Conservation (phyloP, 139 green algal genomes). For the Tetratostichococcus sp. region DNA sequence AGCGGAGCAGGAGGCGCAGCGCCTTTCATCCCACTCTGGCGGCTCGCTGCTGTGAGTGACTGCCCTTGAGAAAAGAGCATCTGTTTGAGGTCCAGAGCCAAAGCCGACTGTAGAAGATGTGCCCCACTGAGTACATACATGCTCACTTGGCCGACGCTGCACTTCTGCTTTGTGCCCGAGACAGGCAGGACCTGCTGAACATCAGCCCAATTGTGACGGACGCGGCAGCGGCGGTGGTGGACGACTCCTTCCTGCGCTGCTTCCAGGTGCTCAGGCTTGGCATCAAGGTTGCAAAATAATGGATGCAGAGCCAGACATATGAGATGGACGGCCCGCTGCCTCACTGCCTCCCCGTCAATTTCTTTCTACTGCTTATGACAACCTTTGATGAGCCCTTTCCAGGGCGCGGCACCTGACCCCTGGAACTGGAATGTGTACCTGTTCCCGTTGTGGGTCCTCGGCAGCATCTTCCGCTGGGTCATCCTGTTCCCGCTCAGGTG, state of each 20-base stretch:
- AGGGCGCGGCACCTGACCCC: conserved; percentile 51
- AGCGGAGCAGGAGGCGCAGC: background rate
- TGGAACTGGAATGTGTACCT: conserved; percentile 99
- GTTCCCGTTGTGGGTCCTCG: conserved; percentile 78
- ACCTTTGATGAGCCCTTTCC: too few relatives aligned
- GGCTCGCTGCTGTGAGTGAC: background rate
- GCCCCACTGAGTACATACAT: too few relatives aligned
- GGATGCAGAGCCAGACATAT: too few relatives aligned
- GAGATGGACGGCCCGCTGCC: too few relatives aligned
- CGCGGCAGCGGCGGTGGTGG: conserved; percentile 75
- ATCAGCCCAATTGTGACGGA: conserved; percentile 78
- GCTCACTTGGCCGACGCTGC: too few relatives aligned
- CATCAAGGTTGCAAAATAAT: too few relatives aligned
- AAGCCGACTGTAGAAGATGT: too few relatives aligned
- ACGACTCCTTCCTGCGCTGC: conserved; percentile 90
- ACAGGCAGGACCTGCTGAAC: conserved; percentile 71
- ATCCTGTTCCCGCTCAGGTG: conserved; percentile 79
- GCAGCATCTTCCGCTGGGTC: conserved; percentile 66
- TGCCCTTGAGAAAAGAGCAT: too few relatives aligned
- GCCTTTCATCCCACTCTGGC: background rate
- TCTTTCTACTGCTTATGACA: too few relatives aligned
- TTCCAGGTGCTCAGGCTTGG: too few relatives aligned
- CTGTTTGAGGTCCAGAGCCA: too few relatives aligned
- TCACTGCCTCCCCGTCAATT: too few relatives aligned
- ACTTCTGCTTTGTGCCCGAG: background rate